Evolutionary conservation across 768 basidiomycete genomes (phyloP).

Genomic region (Glaciozyma martinii): DNA sequence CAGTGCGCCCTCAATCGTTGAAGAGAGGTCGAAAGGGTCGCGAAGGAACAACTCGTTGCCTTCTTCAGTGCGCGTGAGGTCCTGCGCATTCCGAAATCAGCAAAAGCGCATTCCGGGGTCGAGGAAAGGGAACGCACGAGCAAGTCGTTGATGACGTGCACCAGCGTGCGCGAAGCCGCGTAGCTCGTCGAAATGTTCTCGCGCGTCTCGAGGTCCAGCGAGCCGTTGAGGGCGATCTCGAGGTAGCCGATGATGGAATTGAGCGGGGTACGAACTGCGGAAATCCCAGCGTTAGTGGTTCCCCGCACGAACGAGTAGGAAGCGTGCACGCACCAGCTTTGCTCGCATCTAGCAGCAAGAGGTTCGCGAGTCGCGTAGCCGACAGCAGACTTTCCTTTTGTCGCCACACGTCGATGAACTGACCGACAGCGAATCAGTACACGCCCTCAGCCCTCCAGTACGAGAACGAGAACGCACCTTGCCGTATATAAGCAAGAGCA

Average conservation of each 20-base stretch:
- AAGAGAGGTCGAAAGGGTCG: slow-evolving; percentile 62
- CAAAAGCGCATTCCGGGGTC: background rate
- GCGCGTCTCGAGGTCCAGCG: slow-evolving; percentile 61
- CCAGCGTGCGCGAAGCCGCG: slow-evolving; percentile 63
- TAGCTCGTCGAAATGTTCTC: slow-evolving; percentile 59
- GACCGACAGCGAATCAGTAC: background rate
- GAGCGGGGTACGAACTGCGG: slow-evolving; percentile 56
- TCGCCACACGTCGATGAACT: slow-evolving; percentile 53
- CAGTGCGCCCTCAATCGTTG: slow-evolving; percentile 55
- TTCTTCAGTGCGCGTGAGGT: slow-evolving; percentile 65
- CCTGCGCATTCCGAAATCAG: slow-evolving; percentile 23
- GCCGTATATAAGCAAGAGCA: slow-evolving; percentile 67
- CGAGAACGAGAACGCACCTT: slow-evolving; percentile 58
- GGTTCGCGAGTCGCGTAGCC: slow-evolving; percentile 60
- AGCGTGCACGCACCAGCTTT: slow-evolving; percentile 48
- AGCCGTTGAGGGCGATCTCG: slow-evolving; percentile 68
- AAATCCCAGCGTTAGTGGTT: background rate
- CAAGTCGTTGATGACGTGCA: slow-evolving; percentile 77
- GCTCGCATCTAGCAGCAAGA: slow-evolving; percentile 68
- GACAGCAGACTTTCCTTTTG: slow-evolving; percentile 67
- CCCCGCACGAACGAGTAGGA: background rate
- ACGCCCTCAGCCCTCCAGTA: background rate
- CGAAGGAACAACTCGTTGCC: slow-evolving; percentile 53
- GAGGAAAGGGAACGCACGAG: slow-evolving; percentile 41
- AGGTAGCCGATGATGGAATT: slow-evolving; percentile 78